These are phyloP conservation scores for Entophlyctis luteolus DNA, from an alignment of 192 early-diverging fungal species.

Conservation along the genomic window DNA sequence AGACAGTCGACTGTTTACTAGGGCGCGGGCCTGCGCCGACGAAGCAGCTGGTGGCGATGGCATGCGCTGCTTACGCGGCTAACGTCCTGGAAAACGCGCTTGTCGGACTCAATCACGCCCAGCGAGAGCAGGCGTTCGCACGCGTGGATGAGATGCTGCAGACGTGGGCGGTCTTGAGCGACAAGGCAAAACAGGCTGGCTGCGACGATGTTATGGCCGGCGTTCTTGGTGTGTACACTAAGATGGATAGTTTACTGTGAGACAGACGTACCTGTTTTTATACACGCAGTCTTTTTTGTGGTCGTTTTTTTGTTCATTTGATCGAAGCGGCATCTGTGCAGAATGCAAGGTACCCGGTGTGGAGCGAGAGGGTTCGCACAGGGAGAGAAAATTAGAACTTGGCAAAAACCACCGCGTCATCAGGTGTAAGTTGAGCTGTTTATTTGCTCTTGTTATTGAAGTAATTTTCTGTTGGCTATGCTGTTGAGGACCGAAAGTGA, in stretches of 20 bases:
- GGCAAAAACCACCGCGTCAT: too few relatives aligned
- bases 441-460: too few relatives aligned
- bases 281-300: too few relatives aligned
- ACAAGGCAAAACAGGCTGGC: conserved; percentile 44
- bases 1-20: conserved; percentile 75
- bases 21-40: conserved; percentile 59
- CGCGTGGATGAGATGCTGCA: conserved; percentile 88
- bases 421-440: too few relatives aligned
- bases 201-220: conserved; percentile 62
- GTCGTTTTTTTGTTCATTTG: too few relatives aligned
- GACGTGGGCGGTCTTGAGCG: conserved; percentile 67
- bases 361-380: too few relatives aligned
- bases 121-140: conserved; percentile 81
- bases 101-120: conserved; percentile 73
- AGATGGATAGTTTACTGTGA: conserved; percentile 84
- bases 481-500: too few relatives aligned
- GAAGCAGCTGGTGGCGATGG: conserved; percentile 76
- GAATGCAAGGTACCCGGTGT: too few relatives aligned
- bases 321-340: too few relatives aligned
- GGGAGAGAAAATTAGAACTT: too few relatives aligned
- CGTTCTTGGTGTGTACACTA: conserved; percentile 81
- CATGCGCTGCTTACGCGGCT: conserved; percentile 92
- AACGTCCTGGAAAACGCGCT: conserved; percentile 97
- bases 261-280: too few relatives aligned
- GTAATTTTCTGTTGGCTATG: too few relatives aligned